phyloP scores from a whole-genome alignment of 2,329 filamentous ascomycete species.

The Rutstroemia sydowiana region DNA sequence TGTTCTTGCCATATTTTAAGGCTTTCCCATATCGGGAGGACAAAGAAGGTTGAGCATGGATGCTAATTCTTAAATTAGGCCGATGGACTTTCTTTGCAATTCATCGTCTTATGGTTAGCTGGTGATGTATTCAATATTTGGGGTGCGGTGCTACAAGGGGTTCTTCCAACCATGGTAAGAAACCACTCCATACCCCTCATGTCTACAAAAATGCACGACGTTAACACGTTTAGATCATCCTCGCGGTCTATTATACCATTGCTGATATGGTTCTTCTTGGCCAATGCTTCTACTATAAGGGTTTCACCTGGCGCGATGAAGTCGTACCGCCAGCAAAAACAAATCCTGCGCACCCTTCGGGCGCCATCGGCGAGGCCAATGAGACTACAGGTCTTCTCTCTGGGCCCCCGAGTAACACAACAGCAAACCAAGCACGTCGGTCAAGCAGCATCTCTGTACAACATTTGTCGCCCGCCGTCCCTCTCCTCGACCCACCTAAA shows the following conservation, averaged over 20 bases:
- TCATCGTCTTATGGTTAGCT: slow-evolving; percentile 85
- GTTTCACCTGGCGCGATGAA: slow-evolving; percentile 61
- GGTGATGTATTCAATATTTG: slow-evolving; percentile 97
- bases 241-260: slow-evolving; percentile 90
- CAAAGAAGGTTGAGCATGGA: too few species aligned
- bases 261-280: slow-evolving; percentile 81
- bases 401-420: slow-evolving; percentile 25
- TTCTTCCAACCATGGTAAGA: slow-evolving; percentile 81
- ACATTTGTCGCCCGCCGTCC: slow-evolving; percentile 75
- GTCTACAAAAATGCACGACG: background rate
- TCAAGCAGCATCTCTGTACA: slow-evolving; percentile 49
- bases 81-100: slow-evolving; percentile 83
- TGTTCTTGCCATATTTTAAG: background rate
- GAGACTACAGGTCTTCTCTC: slow-evolving; percentile 48
- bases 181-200: background rate
- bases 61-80: slow-evolving; percentile 36
- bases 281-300: slow-evolving; percentile 94
- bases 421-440: slow-evolving; percentile 39
- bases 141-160: slow-evolving; percentile 83
- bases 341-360: background rate
- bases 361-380: slow-evolving; percentile 32
- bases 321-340: slow-evolving; percentile 38
- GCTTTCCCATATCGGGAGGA: background rate
- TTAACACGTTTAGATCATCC: slow-evolving; percentile 52
- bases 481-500: slow-evolving; percentile 53